phyloP scores from a whole-genome alignment of 1,139 yeast species.

The Pneumocystis carinii region DNA sequence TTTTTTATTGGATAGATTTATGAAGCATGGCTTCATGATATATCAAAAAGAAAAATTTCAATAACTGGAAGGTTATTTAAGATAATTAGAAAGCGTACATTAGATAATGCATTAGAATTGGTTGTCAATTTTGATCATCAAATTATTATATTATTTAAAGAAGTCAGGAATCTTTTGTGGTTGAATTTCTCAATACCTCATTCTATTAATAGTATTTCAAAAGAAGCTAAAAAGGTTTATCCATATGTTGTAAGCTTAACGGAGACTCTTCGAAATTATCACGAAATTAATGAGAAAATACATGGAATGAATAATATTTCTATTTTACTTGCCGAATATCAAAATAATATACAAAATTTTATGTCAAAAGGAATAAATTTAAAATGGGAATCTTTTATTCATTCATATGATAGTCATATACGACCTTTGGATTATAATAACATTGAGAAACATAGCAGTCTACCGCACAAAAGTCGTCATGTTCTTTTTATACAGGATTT shows the following conservation, averaged over 20 bases:
- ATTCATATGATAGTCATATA: constrained; percentile 16
- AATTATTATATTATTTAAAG: constrained; percentile 34
- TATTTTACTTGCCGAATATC: constrained; percentile 31
- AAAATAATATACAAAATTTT: constrained; percentile 24
- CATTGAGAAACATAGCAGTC: constrained; percentile 17
- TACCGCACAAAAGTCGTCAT: constrained; percentile 29
- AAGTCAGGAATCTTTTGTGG: constrained; percentile 37
- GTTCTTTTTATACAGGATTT: constrained; percentile 30
- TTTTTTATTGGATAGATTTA: constrained; percentile 21
- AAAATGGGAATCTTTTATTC: constrained; percentile 38
- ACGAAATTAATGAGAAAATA: constrained; percentile 17
- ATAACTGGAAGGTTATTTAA: constrained; percentile 31
- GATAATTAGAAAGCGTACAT: constrained; percentile 18
- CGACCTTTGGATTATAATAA: constrained; percentile 2
- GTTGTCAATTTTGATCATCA: constrained; percentile 38
- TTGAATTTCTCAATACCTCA: constrained; percentile 51
- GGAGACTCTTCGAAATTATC: constrained; percentile 34
- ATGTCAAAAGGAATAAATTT: constrained; percentile 16
- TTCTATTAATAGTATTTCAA: constrained; percentile 30
- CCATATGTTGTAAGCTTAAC: constrained; percentile 44
- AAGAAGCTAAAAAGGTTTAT: constrained; percentile 35
- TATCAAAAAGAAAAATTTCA: constrained; percentile 17
- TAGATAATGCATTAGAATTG: constrained; percentile 16
- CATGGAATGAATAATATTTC: constrained; percentile 29
- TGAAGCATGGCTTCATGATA: constrained; percentile 34